Percentiles rank a stretch among this genome's conserved stretches.
Evolutionary conservation across 2,329 filamentous ascomycete genomes (phyloP).

Genomic region (Diaporthe batatas): DNA sequence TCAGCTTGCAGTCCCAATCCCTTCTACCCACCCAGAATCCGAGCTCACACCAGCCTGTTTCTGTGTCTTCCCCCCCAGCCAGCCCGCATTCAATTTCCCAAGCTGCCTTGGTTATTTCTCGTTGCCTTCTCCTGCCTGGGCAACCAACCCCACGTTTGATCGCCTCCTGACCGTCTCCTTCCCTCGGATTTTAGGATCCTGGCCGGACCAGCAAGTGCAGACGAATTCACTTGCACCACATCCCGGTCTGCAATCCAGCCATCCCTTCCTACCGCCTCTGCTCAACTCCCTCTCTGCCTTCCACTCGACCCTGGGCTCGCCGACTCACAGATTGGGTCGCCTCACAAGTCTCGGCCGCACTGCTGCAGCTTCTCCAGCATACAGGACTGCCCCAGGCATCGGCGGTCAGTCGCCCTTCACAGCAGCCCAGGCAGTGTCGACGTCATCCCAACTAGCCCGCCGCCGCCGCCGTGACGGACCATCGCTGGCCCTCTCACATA

Average conservation of each 20-base stretch:
- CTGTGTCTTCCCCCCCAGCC: not conserved
- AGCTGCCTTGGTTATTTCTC: conserved; percentile 20
- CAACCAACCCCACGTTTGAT: conserved; percentile 14
- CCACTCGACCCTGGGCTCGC: conserved; percentile 17
- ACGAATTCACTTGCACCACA: not conserved
- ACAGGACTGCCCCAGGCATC: not conserved
- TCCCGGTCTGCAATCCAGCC: conserved; percentile 5
- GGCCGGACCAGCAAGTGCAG: conserved; percentile 25
- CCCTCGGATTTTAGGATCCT: conserved; percentile 31
- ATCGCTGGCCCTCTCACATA: conserved; percentile 20
- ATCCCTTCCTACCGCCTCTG: conserved; percentile 19
- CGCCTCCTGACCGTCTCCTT: conserved; percentile 19
- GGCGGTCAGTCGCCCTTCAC: conserved; percentile 2
- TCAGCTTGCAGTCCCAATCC: not conserved
- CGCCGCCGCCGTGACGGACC: conserved; percentile 25
- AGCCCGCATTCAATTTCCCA: not conserved
- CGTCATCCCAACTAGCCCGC: conserved; percentile 31
- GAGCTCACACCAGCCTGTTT: not conserved
- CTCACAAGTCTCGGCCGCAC: not conserved
- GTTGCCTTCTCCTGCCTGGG: conserved; percentile 9
- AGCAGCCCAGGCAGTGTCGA: conserved; percentile 33
- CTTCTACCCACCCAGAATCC: not conserved
- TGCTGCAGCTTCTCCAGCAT: not conserved
- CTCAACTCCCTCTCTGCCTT: conserved; percentile 18
- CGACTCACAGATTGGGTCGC: not conserved